These are phyloP conservation scores for Naganishia albida DNA, from an alignment of 1,284 basidiomycete species.

Conservation along the genomic window DNA sequence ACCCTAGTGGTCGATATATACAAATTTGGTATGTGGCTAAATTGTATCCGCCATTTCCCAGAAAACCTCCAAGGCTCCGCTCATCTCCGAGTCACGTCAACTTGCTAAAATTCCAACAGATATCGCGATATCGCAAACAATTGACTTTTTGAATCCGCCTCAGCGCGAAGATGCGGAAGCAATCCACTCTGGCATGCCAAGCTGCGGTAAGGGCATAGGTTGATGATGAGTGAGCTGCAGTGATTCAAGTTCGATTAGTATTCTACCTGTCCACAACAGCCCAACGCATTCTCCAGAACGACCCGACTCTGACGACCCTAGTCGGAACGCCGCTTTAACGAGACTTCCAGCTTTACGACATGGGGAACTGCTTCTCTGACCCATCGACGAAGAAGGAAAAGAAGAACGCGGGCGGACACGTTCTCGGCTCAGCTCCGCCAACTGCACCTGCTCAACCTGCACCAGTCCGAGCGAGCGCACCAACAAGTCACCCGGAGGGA, in stretches of 20 bases:
- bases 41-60: neutral
- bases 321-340: neutral
- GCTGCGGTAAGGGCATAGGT: neutral
- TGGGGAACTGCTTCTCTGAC: constrained; percentile 55
- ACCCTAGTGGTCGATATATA: neutral
- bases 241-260: constrained; percentile 6
- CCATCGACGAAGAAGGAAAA: constrained; percentile 40
- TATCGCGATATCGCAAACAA: neutral
- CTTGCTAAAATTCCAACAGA: constrained; percentile 3
- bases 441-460: constrained; percentile 28
- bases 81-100: neutral
- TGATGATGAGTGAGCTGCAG: neutral
- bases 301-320: neutral
- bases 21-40: neutral
- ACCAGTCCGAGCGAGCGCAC: constrained; percentile 20
- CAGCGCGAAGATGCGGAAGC: neutral
- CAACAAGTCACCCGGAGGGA: constrained; percentile 3
- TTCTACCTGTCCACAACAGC: neutral
- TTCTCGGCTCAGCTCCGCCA: constrained; percentile 43
- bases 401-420: constrained; percentile 40
- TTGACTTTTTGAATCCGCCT: neutral
- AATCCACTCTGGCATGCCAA: neutral
- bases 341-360: constrained; percentile 20
- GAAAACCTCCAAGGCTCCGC: neutral
- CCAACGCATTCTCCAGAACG: too few relatives aligned